Evolutionary conservation across 208 protist species (phyloP), one percentile per base, ranked within the genome.

Genomic region (Trypanosoma rangeli): DNA sequence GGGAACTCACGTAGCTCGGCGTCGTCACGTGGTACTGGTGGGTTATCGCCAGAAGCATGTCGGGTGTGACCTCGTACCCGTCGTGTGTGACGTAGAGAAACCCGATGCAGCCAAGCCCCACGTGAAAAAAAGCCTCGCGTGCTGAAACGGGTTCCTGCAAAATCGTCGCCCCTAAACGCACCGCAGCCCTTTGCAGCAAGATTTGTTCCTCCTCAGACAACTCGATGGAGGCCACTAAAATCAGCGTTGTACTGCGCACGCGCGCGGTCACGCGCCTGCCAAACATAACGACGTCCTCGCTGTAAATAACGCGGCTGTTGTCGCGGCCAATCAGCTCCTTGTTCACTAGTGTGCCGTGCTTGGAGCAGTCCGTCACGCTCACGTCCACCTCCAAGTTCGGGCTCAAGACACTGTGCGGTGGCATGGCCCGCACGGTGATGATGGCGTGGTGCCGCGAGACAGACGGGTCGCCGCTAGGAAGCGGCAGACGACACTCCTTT

Each of bases 391-490:
- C 70, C 3, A 84, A 59, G 58, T 78, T 62, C 9, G 70, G 74
- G 68, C 89, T 74, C 2, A 79, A 70, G 22, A 73, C 73, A 37
- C 53, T 70, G 59, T 68, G 62, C 18, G 60, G 77, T 31, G 76
- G 68, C 58, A 85, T 77, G 20, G 78, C 28, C 3, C 65, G 28
- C 1, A 87, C 78, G 3, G 73, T 59, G 37, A 92, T 75, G 58
- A 76, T 87, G 29, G 86, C 84, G 62, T 92, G 86, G 49, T 92
- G 86, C 8, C 86, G 80, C 26, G 86, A 92, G 63, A 92, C 89
- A 58, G 84, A 89, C 26, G 86, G 86, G 57, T 92, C 86, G n/a
- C 66, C 76, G 15, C 53, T 74, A 4, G 86, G 86, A 3, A 92
- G 76, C 8, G 77, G 62, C 24, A 92, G 58, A 39, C 76, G 80